A percentile compares a stretch with the other conserved stretches of the same genome.
These are phyloP conservation scores for Cryphonectria carpinicola DNA, from an alignment of 2,329 filamentous ascomycete genomes.

Conservation along the genomic window DNA sequence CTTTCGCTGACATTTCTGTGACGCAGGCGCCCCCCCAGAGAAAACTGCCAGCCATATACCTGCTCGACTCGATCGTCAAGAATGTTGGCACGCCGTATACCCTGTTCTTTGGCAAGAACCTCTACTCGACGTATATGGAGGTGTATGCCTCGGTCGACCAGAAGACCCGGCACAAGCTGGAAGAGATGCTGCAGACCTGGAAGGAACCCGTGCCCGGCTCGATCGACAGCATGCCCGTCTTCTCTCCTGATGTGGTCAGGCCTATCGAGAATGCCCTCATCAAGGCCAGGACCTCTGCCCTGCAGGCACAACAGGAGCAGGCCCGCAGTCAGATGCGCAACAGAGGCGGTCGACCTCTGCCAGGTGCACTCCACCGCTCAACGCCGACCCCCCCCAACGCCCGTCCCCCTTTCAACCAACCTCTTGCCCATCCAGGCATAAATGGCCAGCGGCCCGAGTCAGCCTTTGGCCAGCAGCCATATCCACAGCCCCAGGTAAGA, in stretches of 20 bases:
- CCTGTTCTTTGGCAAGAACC: conserved; percentile 86
- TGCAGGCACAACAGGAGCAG: conserved; percentile 62
- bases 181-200: conserved; percentile 97
- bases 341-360: conserved; percentile 50
- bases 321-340: conserved; percentile 58
- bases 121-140: conserved; percentile 96
- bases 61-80: conserved; percentile 97
- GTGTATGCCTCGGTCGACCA: conserved; percentile 89
- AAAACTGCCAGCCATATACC: conserved; percentile 94
- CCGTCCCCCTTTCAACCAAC: conserved; percentile 41
- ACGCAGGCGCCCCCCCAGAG: conserved; percentile 80
- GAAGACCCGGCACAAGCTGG: conserved; percentile 84
- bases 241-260: conserved; percentile 81
- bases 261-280: conserved; percentile 94
- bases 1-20: conserved; percentile 32
- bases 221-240: conserved; percentile 89
- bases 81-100: conserved; percentile 98
- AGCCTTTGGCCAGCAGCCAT: conserved; percentile 32
- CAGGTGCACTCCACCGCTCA: conserved; percentile 62
- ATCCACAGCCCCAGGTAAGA: conserved; percentile 31
- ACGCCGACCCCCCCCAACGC: conserved; percentile 73
- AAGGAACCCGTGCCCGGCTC: conserved; percentile 95
- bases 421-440: conserved; percentile 42
- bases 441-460: conserved; percentile 36
- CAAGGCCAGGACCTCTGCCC: conserved; percentile 69